A percentile compares a stretch with the other conserved stretches of the same genome.
Evolutionary conservation across 768 basidiomycete genomes (phyloP).

Genomic region (Tulasnella sp.): DNA sequence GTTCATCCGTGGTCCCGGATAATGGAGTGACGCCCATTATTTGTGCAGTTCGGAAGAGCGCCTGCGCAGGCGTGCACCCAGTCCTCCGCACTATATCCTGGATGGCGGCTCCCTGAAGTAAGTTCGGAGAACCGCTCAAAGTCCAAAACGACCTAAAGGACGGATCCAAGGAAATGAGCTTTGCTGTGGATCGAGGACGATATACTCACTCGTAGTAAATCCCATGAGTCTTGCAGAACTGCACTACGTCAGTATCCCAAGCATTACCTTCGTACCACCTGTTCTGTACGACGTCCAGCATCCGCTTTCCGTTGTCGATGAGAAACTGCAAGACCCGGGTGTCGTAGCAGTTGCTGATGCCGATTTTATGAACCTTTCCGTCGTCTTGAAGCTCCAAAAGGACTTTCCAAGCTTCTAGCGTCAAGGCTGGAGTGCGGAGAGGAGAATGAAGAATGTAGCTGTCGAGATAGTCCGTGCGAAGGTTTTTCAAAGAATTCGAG

Average conservation of each 20-base stretch:
- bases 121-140: slow-evolving; percentile 60
- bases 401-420: slow-evolving; percentile 59
- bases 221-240: slow-evolving; percentile 53
- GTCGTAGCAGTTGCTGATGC: slow-evolving; percentile 74
- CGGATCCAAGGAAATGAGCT: neutral
- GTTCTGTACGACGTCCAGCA: slow-evolving; percentile 70
- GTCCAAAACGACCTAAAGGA: slow-evolving; percentile 81
- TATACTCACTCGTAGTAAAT: slow-evolving; percentile 62
- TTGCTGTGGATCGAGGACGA: neutral
- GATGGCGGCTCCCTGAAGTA: slow-evolving; percentile 47
- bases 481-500: slow-evolving; percentile 54
- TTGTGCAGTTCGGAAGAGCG: slow-evolving; percentile 62
- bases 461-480: slow-evolving; percentile 67
- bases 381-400: slow-evolving; percentile 56
- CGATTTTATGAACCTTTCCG: slow-evolving; percentile 54
- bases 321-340: slow-evolving; percentile 46
- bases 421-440: slow-evolving; percentile 47
- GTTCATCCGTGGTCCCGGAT: slow-evolving; percentile 60
- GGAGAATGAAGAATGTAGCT: slow-evolving; percentile 75
- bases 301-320: slow-evolving; percentile 40
- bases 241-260: slow-evolving; percentile 61
- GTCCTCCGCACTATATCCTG: slow-evolving; percentile 40
- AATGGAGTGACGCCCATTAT: slow-evolving; percentile 59
- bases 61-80: slow-evolving; percentile 54
- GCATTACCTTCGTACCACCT: slow-evolving; percentile 75